phyloP scores from a whole-genome alignment of 2,329 filamentous ascomycete genomes.

The Hypoxylon sp. region DNA sequence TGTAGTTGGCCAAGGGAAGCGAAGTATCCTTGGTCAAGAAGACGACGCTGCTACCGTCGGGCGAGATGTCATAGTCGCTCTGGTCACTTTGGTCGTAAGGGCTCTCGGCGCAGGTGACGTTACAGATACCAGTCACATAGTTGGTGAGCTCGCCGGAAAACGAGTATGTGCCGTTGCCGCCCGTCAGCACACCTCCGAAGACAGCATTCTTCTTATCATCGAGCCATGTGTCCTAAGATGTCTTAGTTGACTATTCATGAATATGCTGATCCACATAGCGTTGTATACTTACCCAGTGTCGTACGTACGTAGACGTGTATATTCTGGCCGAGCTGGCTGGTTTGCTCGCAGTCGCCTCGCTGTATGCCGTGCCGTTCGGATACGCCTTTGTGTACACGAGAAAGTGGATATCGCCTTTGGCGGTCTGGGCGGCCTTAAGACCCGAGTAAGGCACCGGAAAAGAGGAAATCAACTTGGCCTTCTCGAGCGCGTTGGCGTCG shows the following conservation, averaged over 20 bases:
- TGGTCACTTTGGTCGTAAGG: conserved; percentile 61
- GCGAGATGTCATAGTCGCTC: conserved; percentile 66
- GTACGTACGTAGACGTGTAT: conserved; percentile 64
- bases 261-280: neutral
- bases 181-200: conserved; percentile 63
- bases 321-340: conserved; percentile 60
- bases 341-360: conserved; percentile 56
- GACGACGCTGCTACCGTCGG: conserved; percentile 54
- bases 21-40: conserved; percentile 64
- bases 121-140: conserved; percentile 47
- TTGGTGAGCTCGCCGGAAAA: conserved; percentile 46
- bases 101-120: conserved; percentile 51
- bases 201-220: conserved; percentile 64
- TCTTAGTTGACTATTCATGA: conserved; percentile 14
- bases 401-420: conserved; percentile 48
- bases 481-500: conserved; percentile 42
- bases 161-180: conserved; percentile 38
- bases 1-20: conserved; percentile 64
- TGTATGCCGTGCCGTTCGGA: conserved; percentile 65
- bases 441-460: conserved; percentile 51
- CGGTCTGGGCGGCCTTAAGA: conserved; percentile 46
- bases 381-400: conserved; percentile 60
- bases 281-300: conserved; percentile 58
- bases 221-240: conserved; percentile 56
- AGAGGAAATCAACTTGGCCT: conserved; percentile 47